phyloP scores from a whole-genome alignment of 805 yeast genomes.

The Blastobotrys attinorum region DNA sequence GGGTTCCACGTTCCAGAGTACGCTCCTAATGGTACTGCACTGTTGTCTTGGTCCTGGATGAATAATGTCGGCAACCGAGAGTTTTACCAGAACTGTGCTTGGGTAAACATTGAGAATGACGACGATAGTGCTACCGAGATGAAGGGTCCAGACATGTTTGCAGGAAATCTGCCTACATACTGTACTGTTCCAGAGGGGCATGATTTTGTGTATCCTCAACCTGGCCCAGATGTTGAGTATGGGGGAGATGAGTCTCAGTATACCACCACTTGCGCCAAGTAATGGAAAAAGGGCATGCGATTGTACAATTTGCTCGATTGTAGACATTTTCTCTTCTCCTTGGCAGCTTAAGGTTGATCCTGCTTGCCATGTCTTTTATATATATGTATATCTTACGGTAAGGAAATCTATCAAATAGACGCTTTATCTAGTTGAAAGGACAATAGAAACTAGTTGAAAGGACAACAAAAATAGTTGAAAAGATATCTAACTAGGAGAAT shows the following conservation, averaged over 20 bases:
- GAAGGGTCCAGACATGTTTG: slow-evolving; percentile 16
- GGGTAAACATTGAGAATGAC: slow-evolving; percentile 16
- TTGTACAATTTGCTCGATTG: background rate
- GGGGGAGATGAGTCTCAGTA: slow-evolving; percentile 16
- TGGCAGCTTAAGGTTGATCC: too few relatives aligned
- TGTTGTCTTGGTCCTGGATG: slow-evolving; percentile 21
- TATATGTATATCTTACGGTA: too few relatives aligned
- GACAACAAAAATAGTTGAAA: too few relatives aligned
- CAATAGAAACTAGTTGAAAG: too few relatives aligned
- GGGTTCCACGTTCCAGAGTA: slow-evolving; percentile 13
- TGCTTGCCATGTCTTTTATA: too few relatives aligned
- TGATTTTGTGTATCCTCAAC: slow-evolving; percentile 19
- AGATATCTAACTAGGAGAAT: too few relatives aligned
- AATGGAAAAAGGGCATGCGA: background rate
- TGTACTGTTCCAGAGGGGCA: slow-evolving; percentile 18
- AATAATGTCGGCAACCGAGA: slow-evolving; percentile 18
- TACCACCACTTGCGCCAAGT: slow-evolving; percentile 5
- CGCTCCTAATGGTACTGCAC: slow-evolving; percentile 19
- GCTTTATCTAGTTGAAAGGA: too few relatives aligned
- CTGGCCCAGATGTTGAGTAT: slow-evolving; percentile 17
- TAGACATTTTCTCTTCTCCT: background rate
- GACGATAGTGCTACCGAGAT: background rate
- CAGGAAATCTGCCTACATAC: slow-evolving; percentile 15
- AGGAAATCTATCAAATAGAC: too few relatives aligned
- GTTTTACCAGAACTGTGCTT: slow-evolving; percentile 20